Conservation (phyloP, 768 basidiomycete genomes). For the Guyanaporus albipodus region DNA sequence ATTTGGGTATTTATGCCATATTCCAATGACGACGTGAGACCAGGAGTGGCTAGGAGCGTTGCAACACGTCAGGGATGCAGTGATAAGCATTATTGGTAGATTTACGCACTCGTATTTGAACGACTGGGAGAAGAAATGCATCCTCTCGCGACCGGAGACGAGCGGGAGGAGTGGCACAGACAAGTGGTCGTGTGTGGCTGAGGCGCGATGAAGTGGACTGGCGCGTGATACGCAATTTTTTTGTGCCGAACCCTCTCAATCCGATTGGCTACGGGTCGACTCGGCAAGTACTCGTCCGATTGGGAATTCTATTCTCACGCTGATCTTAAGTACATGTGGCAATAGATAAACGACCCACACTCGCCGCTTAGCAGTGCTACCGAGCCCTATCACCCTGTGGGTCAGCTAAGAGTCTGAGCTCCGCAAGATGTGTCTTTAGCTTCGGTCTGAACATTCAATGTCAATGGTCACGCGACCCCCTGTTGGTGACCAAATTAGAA, state of each 20-base stretch:
- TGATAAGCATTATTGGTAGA: background rate
- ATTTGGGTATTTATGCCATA: slow-evolving; percentile 97
- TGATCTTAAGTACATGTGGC: no score
- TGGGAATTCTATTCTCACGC: slow-evolving; percentile 6
- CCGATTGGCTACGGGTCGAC: slow-evolving; percentile 29
- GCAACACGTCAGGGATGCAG: slow-evolving; percentile 2
- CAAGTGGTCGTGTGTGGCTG: slow-evolving; percentile 19
- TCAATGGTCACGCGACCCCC: background rate
- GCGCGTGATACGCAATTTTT: slow-evolving; percentile 12
- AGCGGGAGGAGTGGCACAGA: slow-evolving; percentile 17
- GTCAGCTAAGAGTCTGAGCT: slow-evolving; percentile 47
- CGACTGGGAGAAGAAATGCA: slow-evolving; percentile 87
- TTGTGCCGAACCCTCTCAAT: slow-evolving; percentile 8
- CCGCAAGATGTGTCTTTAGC: slow-evolving; percentile 70
- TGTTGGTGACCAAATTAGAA: background rate
- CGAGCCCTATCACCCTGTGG: slow-evolving; percentile 10
- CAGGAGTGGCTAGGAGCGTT: slow-evolving; percentile 67
- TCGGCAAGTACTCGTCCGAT: slow-evolving; percentile 9
- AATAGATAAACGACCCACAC: no score
- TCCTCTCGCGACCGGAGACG: slow-evolving; percentile 34
- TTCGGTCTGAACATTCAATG: slow-evolving; percentile 54
- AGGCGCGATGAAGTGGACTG: slow-evolving; percentile 6
- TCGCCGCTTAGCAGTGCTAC: background rate
- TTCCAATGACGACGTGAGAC: slow-evolving; percentile 86
- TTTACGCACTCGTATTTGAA: slow-evolving; percentile 76